These are phyloP conservation scores for Xylariaceae sp. DNA, from an alignment of 2,329 filamentous ascomycete species.

Conservation along the genomic window DNA sequence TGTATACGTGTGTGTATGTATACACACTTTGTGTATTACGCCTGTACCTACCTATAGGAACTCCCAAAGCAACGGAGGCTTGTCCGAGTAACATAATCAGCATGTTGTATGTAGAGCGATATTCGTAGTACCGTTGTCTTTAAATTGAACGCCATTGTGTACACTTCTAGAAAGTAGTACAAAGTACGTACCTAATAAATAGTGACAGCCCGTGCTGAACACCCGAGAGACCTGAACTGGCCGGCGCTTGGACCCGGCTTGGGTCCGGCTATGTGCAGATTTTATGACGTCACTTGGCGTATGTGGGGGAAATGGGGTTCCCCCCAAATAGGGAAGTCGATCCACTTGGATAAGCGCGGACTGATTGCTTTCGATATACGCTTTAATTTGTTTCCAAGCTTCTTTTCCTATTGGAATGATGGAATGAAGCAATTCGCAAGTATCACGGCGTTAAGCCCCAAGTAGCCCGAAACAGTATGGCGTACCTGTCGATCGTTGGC, in stretches of 20 bases:
- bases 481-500: slow-evolving; percentile 21
- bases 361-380: not conserved
- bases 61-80: too few relatives aligned
- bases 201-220: too few relatives aligned
- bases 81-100: too few relatives aligned
- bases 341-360: not conserved
- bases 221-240: not conserved
- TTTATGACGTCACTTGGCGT: slow-evolving; percentile 25
- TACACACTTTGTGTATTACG: too few relatives aligned
- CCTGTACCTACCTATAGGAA: too few relatives aligned
- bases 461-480: not conserved
- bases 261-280: slow-evolving; percentile 25
- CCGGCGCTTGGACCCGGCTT: slow-evolving; percentile 19
- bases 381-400: slow-evolving; percentile 1
- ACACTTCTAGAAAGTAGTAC: too few relatives aligned
- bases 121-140: too few relatives aligned
- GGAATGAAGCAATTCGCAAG: slow-evolving; percentile 12
- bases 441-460: slow-evolving; percentile 4
- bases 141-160: too few relatives aligned
- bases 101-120: too few relatives aligned
- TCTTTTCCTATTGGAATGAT: not conserved
- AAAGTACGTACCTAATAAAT: too few relatives aligned
- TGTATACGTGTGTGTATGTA: too few relatives aligned
- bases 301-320: slow-evolving; percentile 9
- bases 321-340: not conserved